Evolutionary conservation across 2,329 filamentous ascomycete genomes (phyloP), one percentile per base, ranked within the genome.

Genomic region (Phialemoniopsis sp.): DNA sequence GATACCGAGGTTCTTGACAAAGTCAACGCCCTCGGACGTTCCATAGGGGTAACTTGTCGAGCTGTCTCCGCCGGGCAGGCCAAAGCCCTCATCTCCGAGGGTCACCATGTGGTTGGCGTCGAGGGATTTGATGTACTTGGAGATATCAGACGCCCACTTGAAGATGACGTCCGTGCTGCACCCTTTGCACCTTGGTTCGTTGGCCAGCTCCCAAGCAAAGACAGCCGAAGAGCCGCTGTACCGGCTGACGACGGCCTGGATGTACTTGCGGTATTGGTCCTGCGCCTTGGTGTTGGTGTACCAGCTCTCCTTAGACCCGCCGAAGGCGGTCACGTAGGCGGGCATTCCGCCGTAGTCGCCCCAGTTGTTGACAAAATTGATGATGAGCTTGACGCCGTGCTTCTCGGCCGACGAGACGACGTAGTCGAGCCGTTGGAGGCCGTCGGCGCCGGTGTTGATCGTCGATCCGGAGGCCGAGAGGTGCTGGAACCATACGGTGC

Each of bases 311-410:
- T 75, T 65, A 40, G 56, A 60, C 16, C 70, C 72, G 29, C 74
- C 77, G 40, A 76, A 81, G 3, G 71, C 73, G 10, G 57, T 62
- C 33, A 70, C 68, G 49, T 82, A 83, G 2, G 74, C 73, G 10
- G 67, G 64, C 60, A 83, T 82, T 35, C 80, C 80, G 19, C 78
- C 17, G 32, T 82, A 85, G 51, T 86, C 82, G 34, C 66, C 66
- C 80, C 81, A 87, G 60, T 85, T 78, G 61, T 86, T 86, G 40
- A 85, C 77, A 32, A 84, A 78, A 48, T 78, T 74, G 52, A 82
- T 73, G 44, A 85, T 80, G 5, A 85, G 62, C 55, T 82, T 81
- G 48, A 85, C 66, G 4, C 73, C 75, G 39, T 74, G 66, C 39
- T 66, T 64, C 55, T 82, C 78, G 5, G 80, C 80, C 0, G 73